Evolutionary conservation across 176 grass and related monocot genomes (phyloP).

Genomic region (Musa itinerans): DNA sequence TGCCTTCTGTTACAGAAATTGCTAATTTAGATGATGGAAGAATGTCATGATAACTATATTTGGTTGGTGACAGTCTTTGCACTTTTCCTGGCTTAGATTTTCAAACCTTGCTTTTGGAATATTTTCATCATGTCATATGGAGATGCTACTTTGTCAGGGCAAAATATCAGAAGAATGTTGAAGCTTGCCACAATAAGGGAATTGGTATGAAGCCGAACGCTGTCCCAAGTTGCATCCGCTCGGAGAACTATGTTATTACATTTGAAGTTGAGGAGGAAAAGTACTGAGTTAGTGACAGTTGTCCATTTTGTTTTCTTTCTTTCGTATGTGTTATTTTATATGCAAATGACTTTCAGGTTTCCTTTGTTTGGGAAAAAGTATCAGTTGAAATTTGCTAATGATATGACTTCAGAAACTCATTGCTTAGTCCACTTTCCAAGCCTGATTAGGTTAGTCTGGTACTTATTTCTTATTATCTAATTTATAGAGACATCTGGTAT

Average conservation of each 20-base stretch:
- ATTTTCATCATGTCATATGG: neutral
- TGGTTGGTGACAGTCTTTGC: neutral
- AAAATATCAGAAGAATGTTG: conserved; percentile 97
- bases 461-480: conserved; percentile 16
- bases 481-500: neutral
- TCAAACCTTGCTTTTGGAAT: neutral
- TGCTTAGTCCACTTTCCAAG: conserved; percentile 86
- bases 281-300: conserved; percentile 25
- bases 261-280: conserved; percentile 99
- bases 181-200: conserved; percentile 84
- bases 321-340: conserved; percentile 18
- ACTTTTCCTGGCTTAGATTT: neutral
- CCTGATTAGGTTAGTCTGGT: conserved; percentile 59
- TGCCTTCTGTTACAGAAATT: too few species aligned
- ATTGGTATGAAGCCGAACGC: conserved; percentile 41
- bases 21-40: neutral
- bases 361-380: conserved; percentile 87
- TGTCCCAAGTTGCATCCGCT: conserved; percentile 84
- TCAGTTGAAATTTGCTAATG: conserved; percentile 85
- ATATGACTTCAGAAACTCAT: conserved; percentile 53
- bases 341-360: conserved; percentile 49
- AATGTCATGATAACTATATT: neutral
- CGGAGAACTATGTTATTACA: conserved; percentile 89
- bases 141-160: conserved; percentile 42
- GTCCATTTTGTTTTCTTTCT: neutral